These are phyloP conservation scores for Teunomyces pallodes DNA, from an alignment of 805 yeast species.

Conservation along the genomic window DNA sequence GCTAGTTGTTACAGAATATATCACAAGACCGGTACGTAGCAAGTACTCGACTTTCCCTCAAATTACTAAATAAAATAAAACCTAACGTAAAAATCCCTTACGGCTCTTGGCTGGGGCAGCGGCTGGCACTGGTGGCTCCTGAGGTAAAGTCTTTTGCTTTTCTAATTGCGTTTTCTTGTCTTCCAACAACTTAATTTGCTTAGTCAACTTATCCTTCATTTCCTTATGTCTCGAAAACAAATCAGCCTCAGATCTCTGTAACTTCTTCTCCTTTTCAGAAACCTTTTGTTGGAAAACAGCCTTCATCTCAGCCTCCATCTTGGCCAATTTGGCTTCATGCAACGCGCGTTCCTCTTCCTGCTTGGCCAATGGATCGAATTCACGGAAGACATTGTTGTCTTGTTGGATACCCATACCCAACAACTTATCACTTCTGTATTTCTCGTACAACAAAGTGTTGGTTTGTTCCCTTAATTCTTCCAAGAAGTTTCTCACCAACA, in stretches of 20 bases:
- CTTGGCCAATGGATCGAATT: conserved; percentile 87
- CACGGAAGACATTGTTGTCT: conserved; percentile 89
- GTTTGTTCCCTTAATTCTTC: conserved; percentile 93
- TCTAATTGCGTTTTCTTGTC: conserved; percentile 85
- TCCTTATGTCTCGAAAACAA: conserved; percentile 93
- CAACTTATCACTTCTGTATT: conserved; percentile 84
- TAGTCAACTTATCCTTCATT: conserved; percentile 89
- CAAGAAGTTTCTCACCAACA: conserved; percentile 83
- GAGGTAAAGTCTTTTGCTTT: conserved; percentile 50
- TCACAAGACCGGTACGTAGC: neutral
- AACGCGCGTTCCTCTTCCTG: conserved; percentile 91
- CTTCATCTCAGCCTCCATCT: conserved; percentile 96
- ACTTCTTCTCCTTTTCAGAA: conserved; percentile 92
- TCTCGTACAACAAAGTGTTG: conserved; percentile 72
- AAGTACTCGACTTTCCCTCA: conserved; percentile 1
- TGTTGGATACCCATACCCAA: conserved; percentile 82
- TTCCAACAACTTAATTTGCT: conserved; percentile 86
- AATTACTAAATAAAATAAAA: neutral
- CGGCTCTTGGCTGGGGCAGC: conserved; percentile 57
- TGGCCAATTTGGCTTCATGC: conserved; percentile 90
- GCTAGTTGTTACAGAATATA: neutral
- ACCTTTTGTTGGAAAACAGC: conserved; percentile 95
- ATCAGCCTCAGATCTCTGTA: conserved; percentile 95
- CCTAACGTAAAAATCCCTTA: conserved; percentile 76
- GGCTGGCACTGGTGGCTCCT: conserved; percentile 47